Base-by-base conservation (phyloP, 257 asterid species). In the Leonotis leonurus region DNA sequence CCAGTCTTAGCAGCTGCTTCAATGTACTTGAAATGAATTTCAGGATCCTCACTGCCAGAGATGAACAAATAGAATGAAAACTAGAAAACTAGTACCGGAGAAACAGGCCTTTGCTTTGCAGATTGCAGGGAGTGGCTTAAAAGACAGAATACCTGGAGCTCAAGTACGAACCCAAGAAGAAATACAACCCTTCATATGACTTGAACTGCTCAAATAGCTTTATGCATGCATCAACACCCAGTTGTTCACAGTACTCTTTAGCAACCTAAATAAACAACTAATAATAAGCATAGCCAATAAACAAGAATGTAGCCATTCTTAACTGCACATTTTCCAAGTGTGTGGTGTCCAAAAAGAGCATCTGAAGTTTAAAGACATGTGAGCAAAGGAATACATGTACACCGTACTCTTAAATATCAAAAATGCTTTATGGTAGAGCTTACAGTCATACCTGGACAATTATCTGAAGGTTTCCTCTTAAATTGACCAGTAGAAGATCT, bases 1-100 rank as follows among this genome's bases (percentile, higher is more conserved):
- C 99, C 99, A 21, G 99, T 93, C 81, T 90, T 93, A 13, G 99
- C 97, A 78, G 99, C 99, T 45, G 96, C 87, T 80, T 93, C 99
- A 35, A 93, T 87, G 79, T 93, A 93, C 89, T 93, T 93, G 79
- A 89, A 93, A 81, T 93, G 99, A 74, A 93, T 93, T 22, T 89
- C 99, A 51, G 95, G 95, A 73, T 90, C 99, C 96, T 93, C 99
- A 29, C 99, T 93, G 88, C 68, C 64, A 69, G 65, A 76, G 14
- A 69, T 45, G 50, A 70, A 65, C 21, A 39, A 49, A 76, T 65
- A 65, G 57, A 3, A 55, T 6, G 62, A 30, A n/a, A 62, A 56
- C 17, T 60, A 68, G 22, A n/a, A 64, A 54, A 20, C n/a, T 16
- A 1, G 56, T 52, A 51, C 50, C 22, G 46, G 44, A 3, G 12